A percentile compares a stretch with the other conserved stretches of the same genome.
phyloP scores from a whole-genome alignment of 805 yeast genomes.

The Spencermartinsiella europaea region DNA sequence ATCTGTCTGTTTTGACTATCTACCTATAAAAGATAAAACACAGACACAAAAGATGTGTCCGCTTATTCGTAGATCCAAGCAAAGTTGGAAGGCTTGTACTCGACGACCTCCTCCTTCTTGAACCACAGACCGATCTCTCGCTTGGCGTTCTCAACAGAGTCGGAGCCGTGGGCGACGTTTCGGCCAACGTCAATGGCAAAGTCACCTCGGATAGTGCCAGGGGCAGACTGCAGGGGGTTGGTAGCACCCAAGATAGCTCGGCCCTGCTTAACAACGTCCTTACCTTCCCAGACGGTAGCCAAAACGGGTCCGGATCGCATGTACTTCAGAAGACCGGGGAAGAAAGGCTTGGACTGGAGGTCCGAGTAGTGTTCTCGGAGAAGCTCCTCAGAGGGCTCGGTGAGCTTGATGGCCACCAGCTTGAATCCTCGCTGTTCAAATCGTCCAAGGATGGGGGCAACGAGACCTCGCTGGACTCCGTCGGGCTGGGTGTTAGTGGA shows the following conservation, averaged over 20 bases:
- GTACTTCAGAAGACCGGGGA: constrained; percentile 93
- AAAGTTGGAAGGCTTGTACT: constrained; percentile 79
- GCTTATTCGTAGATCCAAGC: constrained; percentile 91
- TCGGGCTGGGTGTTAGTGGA: constrained; percentile 57
- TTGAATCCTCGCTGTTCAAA: constrained; percentile 98
- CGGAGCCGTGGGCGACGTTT: constrained; percentile 99
- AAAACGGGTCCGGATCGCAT: constrained; percentile 98
- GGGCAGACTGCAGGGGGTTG: constrained; percentile 94
- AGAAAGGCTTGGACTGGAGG: constrained; percentile 93
- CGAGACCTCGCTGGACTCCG: constrained; percentile 99
- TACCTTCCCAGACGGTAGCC: constrained; percentile 99
- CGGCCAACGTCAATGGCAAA: constrained; percentile 98
- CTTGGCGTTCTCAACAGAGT: constrained; percentile 95
- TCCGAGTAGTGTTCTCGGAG: constrained; percentile 94
- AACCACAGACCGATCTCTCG: constrained; percentile 97
- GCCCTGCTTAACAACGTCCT: constrained; percentile 98
- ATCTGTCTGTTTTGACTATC: too few species aligned
- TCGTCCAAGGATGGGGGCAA: constrained; percentile 83
- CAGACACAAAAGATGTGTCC: too few species aligned
- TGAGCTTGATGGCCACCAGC: constrained; percentile 91
- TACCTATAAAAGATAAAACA: too few species aligned
- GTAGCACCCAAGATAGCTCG: constrained; percentile 98
- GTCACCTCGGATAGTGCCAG: constrained; percentile 99
- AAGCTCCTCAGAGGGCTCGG: constrained; percentile 78
- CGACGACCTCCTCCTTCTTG: constrained; percentile 92